Percentiles rank a stretch among this genome's conserved stretches.
Conservation (phyloP, 495 filamentous ascomycete genomes). For the Tricharina praecox region DNA sequence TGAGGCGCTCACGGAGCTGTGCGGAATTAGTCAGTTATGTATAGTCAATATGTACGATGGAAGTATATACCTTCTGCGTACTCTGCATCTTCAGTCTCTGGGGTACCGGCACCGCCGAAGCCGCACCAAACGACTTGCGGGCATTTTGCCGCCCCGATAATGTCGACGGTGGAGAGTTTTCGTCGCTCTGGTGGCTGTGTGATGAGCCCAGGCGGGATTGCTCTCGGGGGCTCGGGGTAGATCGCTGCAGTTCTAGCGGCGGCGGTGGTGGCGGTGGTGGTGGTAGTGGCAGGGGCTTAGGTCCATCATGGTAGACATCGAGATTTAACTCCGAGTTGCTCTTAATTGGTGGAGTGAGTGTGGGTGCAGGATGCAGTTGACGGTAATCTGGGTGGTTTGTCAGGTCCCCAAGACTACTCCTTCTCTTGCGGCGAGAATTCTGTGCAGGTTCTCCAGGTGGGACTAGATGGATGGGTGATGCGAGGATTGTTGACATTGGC, state of each 20-base stretch:
- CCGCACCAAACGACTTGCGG: constrained; percentile 26
- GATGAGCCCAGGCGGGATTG: not conserved
- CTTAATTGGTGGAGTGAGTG: not conserved
- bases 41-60: not conserved
- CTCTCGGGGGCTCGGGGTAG: not conserved
- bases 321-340: not conserved
- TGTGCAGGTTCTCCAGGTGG: constrained; percentile 14
- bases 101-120: constrained; percentile 29
- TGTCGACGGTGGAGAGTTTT: not conserved
- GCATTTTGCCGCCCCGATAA: not conserved
- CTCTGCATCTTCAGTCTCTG: constrained; percentile 73
- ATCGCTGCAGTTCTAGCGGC: constrained; percentile 6
- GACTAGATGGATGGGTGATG: constrained; percentile 10
- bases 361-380: not conserved
- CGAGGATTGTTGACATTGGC: constrained; percentile 15
- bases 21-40: constrained; percentile 8
- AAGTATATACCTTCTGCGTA: constrained; percentile 49
- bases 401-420: constrained; percentile 76
- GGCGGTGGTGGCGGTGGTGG: constrained; percentile 10
- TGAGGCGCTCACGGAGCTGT: constrained; percentile 63
- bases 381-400: constrained; percentile 30
- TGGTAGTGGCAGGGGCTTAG: not conserved
- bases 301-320: not conserved
- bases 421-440: constrained; percentile 42
- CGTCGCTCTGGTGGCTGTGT: not conserved